Evolutionary conservation across 305 asterid species (phyloP).

Genomic region (Fraxinus albicans): DNA sequence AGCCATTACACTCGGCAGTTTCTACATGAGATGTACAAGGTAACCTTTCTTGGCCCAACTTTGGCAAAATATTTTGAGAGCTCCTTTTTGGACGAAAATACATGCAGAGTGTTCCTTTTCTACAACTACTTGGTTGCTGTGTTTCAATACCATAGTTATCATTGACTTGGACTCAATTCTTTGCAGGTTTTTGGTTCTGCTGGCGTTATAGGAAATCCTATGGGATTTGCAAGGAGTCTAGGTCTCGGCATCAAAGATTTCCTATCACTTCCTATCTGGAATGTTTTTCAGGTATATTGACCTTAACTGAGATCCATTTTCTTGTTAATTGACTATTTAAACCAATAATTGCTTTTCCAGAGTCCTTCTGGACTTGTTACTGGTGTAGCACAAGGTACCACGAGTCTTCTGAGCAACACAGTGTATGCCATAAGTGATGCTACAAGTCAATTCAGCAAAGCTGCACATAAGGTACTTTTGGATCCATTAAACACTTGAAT

Average conservation of each 20-base stretch:
- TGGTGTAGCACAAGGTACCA: conserved; percentile 96
- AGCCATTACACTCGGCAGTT: conserved; percentile 88
- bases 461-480: conserved; percentile 82
- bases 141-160: neutral
- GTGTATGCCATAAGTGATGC: conserved; percentile 97
- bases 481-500: conserved; percentile 22
- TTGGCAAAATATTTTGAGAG: conserved; percentile 2
- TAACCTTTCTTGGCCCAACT: conserved; percentile 29
- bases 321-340: conserved; percentile 5
- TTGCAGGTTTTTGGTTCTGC: conserved; percentile 96
- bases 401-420: conserved; percentile 91
- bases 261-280: conserved; percentile 87
- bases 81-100: neutral
- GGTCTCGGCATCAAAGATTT: conserved; percentile 94
- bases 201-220: conserved; percentile 95
- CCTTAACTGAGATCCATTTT: conserved; percentile 7
- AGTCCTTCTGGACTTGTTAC: conserved; percentile 91
- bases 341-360: conserved; percentile 47
- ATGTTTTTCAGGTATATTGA: conserved; percentile 65
- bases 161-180: neutral
- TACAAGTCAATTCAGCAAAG: conserved; percentile 95
- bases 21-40: conserved; percentile 98
- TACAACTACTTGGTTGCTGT: neutral
- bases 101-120: neutral
- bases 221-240: conserved; percentile 93